A percentile compares a stretch with the other conserved stretches of the same genome.
phyloP scores from a whole-genome alignment of 83 land plant genomes.

The Picea mariana region DNA sequence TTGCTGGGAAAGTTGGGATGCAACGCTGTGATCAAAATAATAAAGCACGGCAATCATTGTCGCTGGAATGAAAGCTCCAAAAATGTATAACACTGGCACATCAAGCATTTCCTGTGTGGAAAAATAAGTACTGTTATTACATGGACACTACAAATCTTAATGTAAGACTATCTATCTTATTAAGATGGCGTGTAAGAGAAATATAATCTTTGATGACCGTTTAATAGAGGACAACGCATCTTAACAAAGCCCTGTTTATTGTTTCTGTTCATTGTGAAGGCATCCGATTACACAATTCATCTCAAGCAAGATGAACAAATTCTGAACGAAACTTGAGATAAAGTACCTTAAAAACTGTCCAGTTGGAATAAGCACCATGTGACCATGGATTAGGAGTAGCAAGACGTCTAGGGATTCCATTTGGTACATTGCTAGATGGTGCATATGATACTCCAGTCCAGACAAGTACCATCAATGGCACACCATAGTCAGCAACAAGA shows the following conservation, averaged over 20 bases:
- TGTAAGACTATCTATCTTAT: too few relatives aligned
- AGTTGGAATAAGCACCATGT: slow-evolving; percentile 64
- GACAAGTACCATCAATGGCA: slow-evolving; percentile 74
- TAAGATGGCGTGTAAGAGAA: too few relatives aligned
- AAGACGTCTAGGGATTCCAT: slow-evolving; percentile 82
- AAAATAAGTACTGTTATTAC: background rate
- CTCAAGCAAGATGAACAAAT: too few relatives aligned
- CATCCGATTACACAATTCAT: too few relatives aligned
- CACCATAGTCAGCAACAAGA: slow-evolving; percentile 79
- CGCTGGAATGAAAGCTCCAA: slow-evolving; percentile 90
- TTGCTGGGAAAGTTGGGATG: slow-evolving; percentile 93
- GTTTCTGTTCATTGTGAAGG: too few relatives aligned
- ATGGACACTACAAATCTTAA: background rate
- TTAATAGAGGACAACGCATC: too few relatives aligned
- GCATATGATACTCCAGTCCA: slow-evolving; percentile 80
- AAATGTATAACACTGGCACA: slow-evolving; percentile 66
- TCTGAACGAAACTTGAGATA: too few relatives aligned
- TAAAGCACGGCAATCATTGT: slow-evolving; percentile 90
- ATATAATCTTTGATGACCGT: too few relatives aligned
- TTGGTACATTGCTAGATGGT: slow-evolving; percentile 51
- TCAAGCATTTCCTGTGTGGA: slow-evolving; percentile 81
- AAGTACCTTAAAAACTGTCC: slow-evolving; percentile 84
- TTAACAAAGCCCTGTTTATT: too few relatives aligned
- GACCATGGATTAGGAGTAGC: slow-evolving; percentile 93
- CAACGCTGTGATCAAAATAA: slow-evolving; percentile 92